These are phyloP conservation scores for Chytridiales sp. DNA, from an alignment of 371 early-diverging fungal genomes.

Conservation along the genomic window DNA sequence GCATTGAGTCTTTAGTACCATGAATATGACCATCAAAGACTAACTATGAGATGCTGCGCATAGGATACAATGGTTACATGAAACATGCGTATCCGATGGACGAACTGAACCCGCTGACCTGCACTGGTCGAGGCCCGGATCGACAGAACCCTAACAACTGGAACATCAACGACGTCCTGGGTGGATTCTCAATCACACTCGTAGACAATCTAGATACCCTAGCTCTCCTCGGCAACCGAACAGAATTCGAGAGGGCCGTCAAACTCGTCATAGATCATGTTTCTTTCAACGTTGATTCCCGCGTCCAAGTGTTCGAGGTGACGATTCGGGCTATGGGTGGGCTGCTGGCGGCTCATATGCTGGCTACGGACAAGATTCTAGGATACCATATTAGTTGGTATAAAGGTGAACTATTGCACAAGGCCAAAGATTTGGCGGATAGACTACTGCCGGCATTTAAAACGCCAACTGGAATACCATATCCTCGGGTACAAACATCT, in stretches of 20 bases:
- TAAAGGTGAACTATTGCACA: conserved; percentile 67
- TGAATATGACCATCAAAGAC: neutral
- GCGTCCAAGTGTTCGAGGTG: conserved; percentile 93
- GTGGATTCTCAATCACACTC: conserved; percentile 86
- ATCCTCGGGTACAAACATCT: conserved; percentile 62
- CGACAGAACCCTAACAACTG: conserved; percentile 61
- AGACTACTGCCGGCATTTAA: conserved; percentile 90
- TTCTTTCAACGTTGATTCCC: conserved; percentile 75
- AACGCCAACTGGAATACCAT: conserved; percentile 84
- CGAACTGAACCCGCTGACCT: conserved; percentile 86
- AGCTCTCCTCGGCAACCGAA: conserved; percentile 70
- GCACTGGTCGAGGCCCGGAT: conserved; percentile 80
- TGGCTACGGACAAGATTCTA: conserved; percentile 69
- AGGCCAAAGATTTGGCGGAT: conserved; percentile 82
- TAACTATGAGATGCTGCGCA: neutral
- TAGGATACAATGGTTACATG: conserved; percentile 73
- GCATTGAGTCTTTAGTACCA: neutral
- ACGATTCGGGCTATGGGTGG: conserved; percentile 92
- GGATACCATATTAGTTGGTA: conserved; percentile 62
- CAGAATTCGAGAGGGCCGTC: conserved; percentile 73
- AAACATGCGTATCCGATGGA: conserved; percentile 85
- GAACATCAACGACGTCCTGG: conserved; percentile 85
- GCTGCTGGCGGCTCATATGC: conserved; percentile 79
- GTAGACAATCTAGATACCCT: conserved; percentile 88
- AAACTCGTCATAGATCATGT: conserved; percentile 55